These are phyloP conservation scores for Neodidymelliopsis sp. DNA, from an alignment of 2,329 filamentous ascomycete species.

Conservation along the genomic window DNA sequence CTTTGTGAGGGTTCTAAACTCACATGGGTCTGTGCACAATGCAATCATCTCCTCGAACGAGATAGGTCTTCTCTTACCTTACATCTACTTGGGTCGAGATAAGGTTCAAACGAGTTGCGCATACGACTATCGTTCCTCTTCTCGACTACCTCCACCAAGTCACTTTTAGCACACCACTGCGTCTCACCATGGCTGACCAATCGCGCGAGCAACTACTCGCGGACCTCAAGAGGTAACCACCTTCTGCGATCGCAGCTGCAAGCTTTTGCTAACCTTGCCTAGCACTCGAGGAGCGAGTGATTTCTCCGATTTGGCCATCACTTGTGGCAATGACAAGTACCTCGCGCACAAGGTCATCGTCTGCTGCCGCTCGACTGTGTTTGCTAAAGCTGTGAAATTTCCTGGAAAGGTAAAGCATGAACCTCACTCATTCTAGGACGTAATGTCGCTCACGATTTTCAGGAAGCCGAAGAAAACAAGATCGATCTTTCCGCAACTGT, in stretches of 20 bases:
- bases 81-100: not conserved
- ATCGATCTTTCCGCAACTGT: conserved; percentile 24
- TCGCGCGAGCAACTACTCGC: not conserved
- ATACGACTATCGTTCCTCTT: not conserved
- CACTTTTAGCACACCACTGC: too few species aligned
- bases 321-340: conserved; percentile 5
- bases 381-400: conserved; percentile 5
- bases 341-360: conserved; percentile 3
- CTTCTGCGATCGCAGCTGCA: not conserved
- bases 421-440: too few species aligned
- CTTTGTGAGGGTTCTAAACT: too few species aligned
- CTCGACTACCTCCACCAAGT: not conserved
- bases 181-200: not conserved
- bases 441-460: not conserved
- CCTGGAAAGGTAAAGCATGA: not conserved
- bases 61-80: too few species aligned
- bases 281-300: conserved; percentile 6
- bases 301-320: conserved; percentile 16
- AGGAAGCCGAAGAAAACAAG: not conserved
- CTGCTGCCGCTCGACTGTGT: conserved; percentile 1
- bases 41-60: too few species aligned
- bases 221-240: not conserved
- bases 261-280: not conserved
- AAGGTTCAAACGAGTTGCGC: not conserved
- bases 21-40: too few species aligned